Evolutionary conservation across 1,139 yeast species (phyloP).

Genomic region (Nakaseomyces delphensis): DNA sequence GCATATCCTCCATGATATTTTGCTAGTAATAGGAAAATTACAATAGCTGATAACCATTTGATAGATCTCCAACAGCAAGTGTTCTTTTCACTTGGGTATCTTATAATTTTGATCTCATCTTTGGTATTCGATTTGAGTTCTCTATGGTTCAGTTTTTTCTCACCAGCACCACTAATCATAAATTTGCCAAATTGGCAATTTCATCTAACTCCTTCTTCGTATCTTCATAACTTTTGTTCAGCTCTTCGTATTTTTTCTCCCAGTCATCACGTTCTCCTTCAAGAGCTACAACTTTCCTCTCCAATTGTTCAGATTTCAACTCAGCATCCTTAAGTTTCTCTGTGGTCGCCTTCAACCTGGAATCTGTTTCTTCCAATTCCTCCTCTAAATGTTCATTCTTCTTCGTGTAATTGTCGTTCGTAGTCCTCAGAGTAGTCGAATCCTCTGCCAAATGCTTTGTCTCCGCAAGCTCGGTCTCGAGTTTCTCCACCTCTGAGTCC

Average conservation of each 20-base stretch:
- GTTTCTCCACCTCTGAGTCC: conserved; percentile 79
- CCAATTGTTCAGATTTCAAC: conserved; percentile 93
- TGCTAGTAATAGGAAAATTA: not conserved
- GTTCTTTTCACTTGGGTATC: not conserved
- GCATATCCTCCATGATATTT: not conserved
- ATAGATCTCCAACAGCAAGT: not conserved
- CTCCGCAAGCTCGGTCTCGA: conserved; percentile 66
- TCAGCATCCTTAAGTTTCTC: conserved; percentile 93
- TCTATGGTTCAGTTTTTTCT: not conserved
- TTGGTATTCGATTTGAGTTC: not conserved
- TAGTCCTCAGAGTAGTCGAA: conserved; percentile 78
- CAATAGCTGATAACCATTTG: not conserved
- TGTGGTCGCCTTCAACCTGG: conserved; percentile 86
- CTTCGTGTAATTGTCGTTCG: conserved; percentile 85
- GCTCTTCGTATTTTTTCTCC: conserved; percentile 88
- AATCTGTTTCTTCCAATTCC: conserved; percentile 87
- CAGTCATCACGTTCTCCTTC: conserved; percentile 88
- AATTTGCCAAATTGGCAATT: conserved; percentile 36
- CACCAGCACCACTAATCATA: conserved; percentile 7
- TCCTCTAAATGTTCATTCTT: conserved; percentile 89
- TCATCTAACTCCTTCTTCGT: conserved; percentile 87
- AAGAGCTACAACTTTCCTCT: conserved; percentile 85
- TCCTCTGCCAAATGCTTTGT: conserved; percentile 89
- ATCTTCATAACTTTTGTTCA: conserved; percentile 67
- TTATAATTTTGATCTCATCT: not conserved